Base-by-base conservation (phyloP, 345 rosid species). In the Hirschfeldia incana region DNA sequence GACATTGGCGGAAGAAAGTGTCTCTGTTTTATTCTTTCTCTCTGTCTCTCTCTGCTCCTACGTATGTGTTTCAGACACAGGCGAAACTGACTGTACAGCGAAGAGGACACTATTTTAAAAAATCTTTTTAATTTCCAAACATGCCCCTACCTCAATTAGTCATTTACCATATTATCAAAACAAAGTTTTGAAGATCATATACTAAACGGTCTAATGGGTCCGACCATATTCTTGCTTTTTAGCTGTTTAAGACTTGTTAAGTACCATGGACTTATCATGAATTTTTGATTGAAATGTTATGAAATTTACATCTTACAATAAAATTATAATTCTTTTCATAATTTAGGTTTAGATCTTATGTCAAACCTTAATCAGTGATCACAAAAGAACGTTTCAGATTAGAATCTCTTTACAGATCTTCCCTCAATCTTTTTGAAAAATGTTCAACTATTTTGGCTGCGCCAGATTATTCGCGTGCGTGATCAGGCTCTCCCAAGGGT, bases 1-100 rank as follows among this genome's bases (percentile, higher is more conserved):
- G 73, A 29, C 73, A 69, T 69, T 69, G 72, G 15, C 16, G 30
- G 51, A 65, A 70, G 83, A 75, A 74, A 75, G 42, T 53, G 71
- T 80, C 76, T 80, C 66, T 80, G 28, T 37, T 49, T 79, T 49
- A 1, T 6, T 39, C 4, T 8, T 21, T 42, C 4, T 69, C 6
- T 12, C 9, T 77, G 9, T 11, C 44, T 58, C 32, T 5, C 9
- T 57, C 4, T 57, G 11, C 1, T 55, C 2, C 1, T 70, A 39
- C 61, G 21, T 57, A 67, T 66, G 62, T 60, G 78, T 9, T 74
- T 73, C 62, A 49, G 70, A 17, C 27, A 70, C 9, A 70, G 12
- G 27, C 46, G 70, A 69, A 44, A 12, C 60, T 30, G 8, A 46
- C 32, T 29, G 4, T 28, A 27, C 83, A 69, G 75, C 82, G 34